Conservation (phyloP, 2,329 filamentous ascomycete genomes). For the Beauveria caledonica region DNA sequence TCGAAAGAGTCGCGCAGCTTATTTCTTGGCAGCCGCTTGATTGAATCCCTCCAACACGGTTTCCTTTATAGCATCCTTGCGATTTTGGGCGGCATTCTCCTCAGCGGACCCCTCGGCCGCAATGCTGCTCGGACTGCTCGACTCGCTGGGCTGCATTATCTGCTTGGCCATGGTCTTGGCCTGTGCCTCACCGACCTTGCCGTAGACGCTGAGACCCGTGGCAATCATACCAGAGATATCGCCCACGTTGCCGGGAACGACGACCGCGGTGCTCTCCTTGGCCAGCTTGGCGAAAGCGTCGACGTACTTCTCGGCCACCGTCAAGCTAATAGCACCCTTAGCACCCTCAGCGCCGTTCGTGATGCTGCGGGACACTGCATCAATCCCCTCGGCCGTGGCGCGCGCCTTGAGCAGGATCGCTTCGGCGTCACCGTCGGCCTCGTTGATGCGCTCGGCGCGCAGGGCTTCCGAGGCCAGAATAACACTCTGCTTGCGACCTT, state of each 20-base stretch:
- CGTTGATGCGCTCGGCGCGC: constrained; percentile 86
- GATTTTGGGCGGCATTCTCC: constrained; percentile 12
- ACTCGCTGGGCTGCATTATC: constrained; percentile 27
- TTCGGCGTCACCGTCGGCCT: constrained; percentile 85
- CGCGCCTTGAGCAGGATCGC: constrained; percentile 79
- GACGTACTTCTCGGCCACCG: constrained; percentile 95
- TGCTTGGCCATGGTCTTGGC: constrained; percentile 56
- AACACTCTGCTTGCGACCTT: constrained; percentile 93
- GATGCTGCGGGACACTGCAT: constrained; percentile 73
- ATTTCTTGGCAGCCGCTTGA: constrained; percentile 26
- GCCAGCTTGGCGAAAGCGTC: constrained; percentile 89
- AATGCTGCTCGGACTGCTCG: constrained; percentile 16
- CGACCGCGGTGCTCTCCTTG: constrained; percentile 89
- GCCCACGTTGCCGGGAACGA: constrained; percentile 93
- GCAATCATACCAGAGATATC: constrained; percentile 97
- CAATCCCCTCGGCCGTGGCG: constrained; percentile 83
- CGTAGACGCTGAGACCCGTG: constrained; percentile 88
- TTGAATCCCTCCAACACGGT: constrained; percentile 34
- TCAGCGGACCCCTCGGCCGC: constrained; percentile 11
- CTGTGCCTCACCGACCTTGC: constrained; percentile 81
- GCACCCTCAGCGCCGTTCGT: constrained; percentile 64
- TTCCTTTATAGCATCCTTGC: constrained; percentile 27
- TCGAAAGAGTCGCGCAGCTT: background rate
- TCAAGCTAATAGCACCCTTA: constrained; percentile 75
- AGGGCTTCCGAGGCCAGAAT: constrained; percentile 92